Percentiles rank a stretch among this genome's conserved stretches.
Evolutionary conservation across 106 monocot genomes (phyloP).

Genomic region (Acanthochlamys bracteata): DNA sequence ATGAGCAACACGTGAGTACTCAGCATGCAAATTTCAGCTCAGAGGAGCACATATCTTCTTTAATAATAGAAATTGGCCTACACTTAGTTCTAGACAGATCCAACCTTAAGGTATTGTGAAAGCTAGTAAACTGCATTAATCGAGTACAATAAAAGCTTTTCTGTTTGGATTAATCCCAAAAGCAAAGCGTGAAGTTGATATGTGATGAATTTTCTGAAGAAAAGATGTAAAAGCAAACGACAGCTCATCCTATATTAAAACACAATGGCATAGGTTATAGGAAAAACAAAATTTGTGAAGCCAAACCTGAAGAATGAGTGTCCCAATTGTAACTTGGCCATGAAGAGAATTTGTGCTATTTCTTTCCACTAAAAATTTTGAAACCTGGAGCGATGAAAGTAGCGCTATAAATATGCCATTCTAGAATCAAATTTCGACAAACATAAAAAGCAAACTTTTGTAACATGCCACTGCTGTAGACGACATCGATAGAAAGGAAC

Average conservation of each 20-base stretch:
- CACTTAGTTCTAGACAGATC: too few relatives aligned
- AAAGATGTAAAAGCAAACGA: not conserved
- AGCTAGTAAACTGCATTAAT: too few relatives aligned
- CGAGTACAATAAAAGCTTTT: too few relatives aligned
- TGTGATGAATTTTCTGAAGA: not conserved
- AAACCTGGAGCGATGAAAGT: constrained; percentile 46
- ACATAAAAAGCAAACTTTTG: not conserved
- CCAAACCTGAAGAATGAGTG: constrained; percentile 96
- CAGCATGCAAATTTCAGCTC: too few relatives aligned
- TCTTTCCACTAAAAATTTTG: constrained; percentile 87
- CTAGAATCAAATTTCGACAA: not conserved
- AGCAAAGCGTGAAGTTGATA: too few relatives aligned
- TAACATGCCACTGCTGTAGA: constrained; percentile 85
- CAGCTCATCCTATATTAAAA: not conserved
- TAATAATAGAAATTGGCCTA: too few relatives aligned
- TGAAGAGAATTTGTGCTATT: constrained; percentile 57
- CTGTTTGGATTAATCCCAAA: too few relatives aligned
- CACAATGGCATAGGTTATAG: not conserved
- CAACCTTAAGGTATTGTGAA: too few relatives aligned
- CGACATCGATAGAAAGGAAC: constrained; percentile 94
- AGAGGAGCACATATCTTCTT: too few relatives aligned
- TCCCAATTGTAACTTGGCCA: constrained; percentile 97
- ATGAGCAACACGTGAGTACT: too few relatives aligned
- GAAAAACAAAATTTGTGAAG: not conserved
- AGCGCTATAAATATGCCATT: not conserved